Base-by-base conservation (phyloP, 495 filamentous ascomycete species). In the Penicillium chermesinum region DNA sequence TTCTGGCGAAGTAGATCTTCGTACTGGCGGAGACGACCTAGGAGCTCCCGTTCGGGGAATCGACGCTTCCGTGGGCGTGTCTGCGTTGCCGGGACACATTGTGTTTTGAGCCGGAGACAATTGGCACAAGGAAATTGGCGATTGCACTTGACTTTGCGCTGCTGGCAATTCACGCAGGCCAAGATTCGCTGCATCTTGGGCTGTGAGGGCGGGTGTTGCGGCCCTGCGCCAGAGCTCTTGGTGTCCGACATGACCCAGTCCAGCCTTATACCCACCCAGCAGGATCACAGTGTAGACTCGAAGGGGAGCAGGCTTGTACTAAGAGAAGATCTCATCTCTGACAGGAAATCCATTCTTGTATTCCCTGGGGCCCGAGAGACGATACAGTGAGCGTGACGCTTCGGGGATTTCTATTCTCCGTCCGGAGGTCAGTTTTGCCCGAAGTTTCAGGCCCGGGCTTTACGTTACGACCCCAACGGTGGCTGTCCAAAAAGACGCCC, bases 91-190 rank as follows among this genome's bases (percentile, higher is more conserved):
- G 76, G 76, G 18, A 80, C 69, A 53, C 80, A 83, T 47, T 72
- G 61, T 20, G 52, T 58, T 7, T 55, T 33, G 17, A 62, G 43
- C 34, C 58, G 72, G 19, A 66, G 39, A 50, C 80, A 83, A 46
- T 77, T 73, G 2, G 61, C 44, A 56, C 80, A 84, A 10, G 78
- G 80, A 46, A 73, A 76, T 13, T 65, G 67, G 38, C 76, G 77
- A 38, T 81, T 69, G 62, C 78, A 83, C 46, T 73, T 78, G 22
- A 82, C 63, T 45, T 82, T 83, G 36, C 78, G 76, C 51, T 79
- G 76, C 53, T 80, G 74, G 57, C 79, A 82, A 0, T 67, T 61
- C 20, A 78, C 64, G 50, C 79, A 82, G 2, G 79, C 73, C n/a
- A 82, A 70, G n/a, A 75, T 62, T 18, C 78, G 67, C 49, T 62